Base-by-base conservation (phyloP, 768 basidiomycete genomes). In the Auriscalpium vulgare region DNA sequence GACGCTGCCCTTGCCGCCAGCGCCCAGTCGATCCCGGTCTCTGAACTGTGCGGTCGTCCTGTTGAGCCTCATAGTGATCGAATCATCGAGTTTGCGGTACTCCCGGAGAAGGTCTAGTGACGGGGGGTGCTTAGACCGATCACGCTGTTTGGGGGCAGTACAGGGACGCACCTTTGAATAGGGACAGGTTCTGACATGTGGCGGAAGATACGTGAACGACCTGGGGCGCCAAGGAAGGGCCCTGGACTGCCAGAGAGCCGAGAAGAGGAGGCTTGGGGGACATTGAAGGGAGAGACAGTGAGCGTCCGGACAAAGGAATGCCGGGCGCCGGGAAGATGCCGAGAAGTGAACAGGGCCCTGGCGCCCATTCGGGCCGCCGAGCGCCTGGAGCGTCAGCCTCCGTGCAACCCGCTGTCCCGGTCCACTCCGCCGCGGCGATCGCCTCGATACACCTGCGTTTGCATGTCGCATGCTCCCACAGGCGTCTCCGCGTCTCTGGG, bases 51-150 rank as follows among this genome's bases (percentile, higher is more conserved):
- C 90, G 55, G 78, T 81, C 40, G 88, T 85, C 50, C 90, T 81
- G 67, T 93, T 92, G 48, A 91, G 69, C 37, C 91, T 77, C 85
- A 90, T 88, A 43, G 78, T 80, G 61, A 93, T 85, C 8, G 81
- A 74, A 65, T 93, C 90, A 70, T 93, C 90, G 13, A 92, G 72
- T 62, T 76, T 81, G 64, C 90, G 78, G 68, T 91, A 92, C 69
- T 92, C 89, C 65, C 77, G 83, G 68, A 93, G 75, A 63, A 92
- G 81, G 58, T 90, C 91, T 93, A 67, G 50, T 55, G 21, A 14
- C 38, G 55, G 46, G 53, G 53, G 59, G 37, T 47, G 45, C 49
- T 37, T n/a, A 51, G 17, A 4, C 10, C 37, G 16, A 10, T 14
- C 37, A n/a, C 11, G 50, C 49, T 45, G 37, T 1, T 45, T 55